phyloP scores from a whole-genome alignment of 441 rosid genomes.

The Rhodomyrtus psidioides region DNA sequence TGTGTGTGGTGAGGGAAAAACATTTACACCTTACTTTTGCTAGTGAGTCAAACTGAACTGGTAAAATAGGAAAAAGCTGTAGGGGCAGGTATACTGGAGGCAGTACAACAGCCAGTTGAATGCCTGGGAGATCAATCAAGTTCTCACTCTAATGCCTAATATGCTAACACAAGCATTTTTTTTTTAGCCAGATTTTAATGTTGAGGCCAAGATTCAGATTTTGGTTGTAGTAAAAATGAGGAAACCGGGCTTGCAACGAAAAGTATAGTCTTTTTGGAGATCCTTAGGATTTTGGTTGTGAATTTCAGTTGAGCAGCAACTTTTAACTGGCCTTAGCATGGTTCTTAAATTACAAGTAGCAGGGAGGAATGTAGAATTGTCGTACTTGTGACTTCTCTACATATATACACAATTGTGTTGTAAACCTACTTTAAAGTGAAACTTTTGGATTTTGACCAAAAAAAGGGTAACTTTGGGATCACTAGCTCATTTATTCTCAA shows the following conservation, averaged over 20 bases:
- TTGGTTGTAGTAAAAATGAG: background rate
- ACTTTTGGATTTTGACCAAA: background rate
- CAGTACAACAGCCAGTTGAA: background rate
- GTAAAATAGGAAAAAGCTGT: background rate
- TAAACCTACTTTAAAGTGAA: background rate
- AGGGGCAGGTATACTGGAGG: background rate
- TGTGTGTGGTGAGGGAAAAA: background rate
- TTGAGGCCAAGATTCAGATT: background rate
- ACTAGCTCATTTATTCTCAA: background rate
- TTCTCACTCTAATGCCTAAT: background rate
- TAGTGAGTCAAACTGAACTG: background rate
- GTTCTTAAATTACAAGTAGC: background rate
- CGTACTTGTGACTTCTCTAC: background rate
- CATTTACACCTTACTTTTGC: background rate
- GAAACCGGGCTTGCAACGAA: background rate
- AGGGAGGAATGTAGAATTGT: background rate
- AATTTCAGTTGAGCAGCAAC: background rate
- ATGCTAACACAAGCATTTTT: background rate
- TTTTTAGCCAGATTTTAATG: background rate
- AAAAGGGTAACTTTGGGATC: background rate
- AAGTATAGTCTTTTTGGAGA: background rate
- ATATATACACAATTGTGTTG: background rate
- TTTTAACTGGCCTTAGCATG: background rate
- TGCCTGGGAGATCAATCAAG: background rate
- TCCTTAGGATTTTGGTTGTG: background rate